Evolutionary conservation across 805 yeast species (phyloP), one percentile per base, ranked within the genome.

Genomic region (Ogataea sp.): DNA sequence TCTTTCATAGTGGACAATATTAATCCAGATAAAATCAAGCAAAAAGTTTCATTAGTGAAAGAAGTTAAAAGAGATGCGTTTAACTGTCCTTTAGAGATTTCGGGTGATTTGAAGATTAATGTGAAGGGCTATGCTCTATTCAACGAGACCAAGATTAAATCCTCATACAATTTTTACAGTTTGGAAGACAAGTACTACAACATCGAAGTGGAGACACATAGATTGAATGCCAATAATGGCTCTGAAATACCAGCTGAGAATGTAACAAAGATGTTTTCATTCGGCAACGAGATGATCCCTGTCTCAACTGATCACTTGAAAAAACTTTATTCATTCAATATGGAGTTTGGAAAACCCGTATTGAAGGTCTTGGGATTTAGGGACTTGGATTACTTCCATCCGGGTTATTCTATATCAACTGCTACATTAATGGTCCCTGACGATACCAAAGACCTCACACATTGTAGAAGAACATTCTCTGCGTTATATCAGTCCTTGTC

Each of bases 361-460:
- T 59, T 89, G 36, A 73, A 76, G 42, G 59, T 88, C 2, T 47
- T 87, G 7, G 90, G 95, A 1, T 86, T 85, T 56, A 65, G 85
- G 42, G 61, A 68, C 17, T 48, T 67, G 3, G 43, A 55, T 10
- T 64, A 70, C 32, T 63, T 72, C 37, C 67, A 70, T 42, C 71
- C 77, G 2, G 70, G 63, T 41, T 74, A 79, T 51, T 74, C 72
- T 44, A 55, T 73, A 10, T 61, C 70, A 2, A 71, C 76, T 4
- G 71, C 94, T 0, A 50, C 69, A 2, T 81, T 88, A 47, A 58
- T 90, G 1, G 75, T 80, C 7, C 88, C 95, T 0, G 80, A 81
- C 51, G 55, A 64, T 29, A 76, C 71, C 18, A 75, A 72, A 1
- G 68, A 69, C 0, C 73, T 64, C 43, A 59, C 68, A 20, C 84